Conservation (phyloP, 202 grass and related monocot species). For the Carex sylvatica region DNA sequence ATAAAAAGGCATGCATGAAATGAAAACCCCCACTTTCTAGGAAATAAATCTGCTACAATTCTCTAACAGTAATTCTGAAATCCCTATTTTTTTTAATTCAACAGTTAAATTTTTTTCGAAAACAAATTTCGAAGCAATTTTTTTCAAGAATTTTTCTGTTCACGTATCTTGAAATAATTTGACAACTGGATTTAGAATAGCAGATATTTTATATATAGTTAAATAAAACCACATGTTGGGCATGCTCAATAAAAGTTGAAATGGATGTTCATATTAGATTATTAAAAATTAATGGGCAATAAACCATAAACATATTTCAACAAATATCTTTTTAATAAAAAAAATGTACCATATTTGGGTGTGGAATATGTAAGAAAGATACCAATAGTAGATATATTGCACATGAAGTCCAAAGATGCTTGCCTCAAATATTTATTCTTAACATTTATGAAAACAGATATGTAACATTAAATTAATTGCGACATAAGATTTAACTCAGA, state of each 20-base stretch:
- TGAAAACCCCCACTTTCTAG: neutral
- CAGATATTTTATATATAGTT: neutral
- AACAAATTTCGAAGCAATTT: too few species aligned
- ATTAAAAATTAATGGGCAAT: neutral
- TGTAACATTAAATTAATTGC: neutral
- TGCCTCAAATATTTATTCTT: too few species aligned
- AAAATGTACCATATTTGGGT: neutral
- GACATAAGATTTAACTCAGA: neutral
- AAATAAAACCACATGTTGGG: constrained; percentile 10
- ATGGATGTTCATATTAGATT: neutral
- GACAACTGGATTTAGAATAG: too few species aligned
- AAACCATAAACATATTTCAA: neutral
- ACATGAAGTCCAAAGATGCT: neutral
- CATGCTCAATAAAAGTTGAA: neutral
- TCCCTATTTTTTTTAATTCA: too few species aligned
- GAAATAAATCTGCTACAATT: too few species aligned
- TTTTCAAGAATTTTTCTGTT: too few species aligned
- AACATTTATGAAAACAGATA: neutral
- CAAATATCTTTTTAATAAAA: neutral
- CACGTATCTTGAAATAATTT: too few species aligned
- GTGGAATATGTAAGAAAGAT: neutral
- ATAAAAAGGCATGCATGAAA: neutral
- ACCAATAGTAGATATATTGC: neutral
- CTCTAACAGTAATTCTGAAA: too few species aligned
- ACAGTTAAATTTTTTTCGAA: too few species aligned